These are phyloP conservation scores for Gossypium arboreum DNA, from an alignment of 345 rosid species.

Conservation along the genomic window DNA sequence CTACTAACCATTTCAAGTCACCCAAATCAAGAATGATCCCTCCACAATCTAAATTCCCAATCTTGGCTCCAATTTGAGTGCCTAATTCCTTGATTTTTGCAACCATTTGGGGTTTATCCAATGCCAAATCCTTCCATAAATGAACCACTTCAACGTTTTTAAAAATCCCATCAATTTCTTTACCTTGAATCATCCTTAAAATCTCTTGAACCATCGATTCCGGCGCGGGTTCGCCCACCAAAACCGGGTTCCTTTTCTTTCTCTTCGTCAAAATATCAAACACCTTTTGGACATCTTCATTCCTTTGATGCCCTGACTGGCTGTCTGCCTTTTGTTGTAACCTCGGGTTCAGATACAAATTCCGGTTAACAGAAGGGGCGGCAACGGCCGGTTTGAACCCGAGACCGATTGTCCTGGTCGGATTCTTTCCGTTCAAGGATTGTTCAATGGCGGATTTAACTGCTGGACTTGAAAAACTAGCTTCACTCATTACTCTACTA, in stretches of 20 bases:
- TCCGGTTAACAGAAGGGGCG: slow-evolving; percentile 32
- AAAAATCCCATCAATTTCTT: slow-evolving; percentile 60
- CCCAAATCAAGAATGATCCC: slow-evolving; percentile 83
- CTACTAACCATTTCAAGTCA: slow-evolving; percentile 89
- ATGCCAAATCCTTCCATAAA: slow-evolving; percentile 49
- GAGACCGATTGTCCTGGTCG: slow-evolving; percentile 37
- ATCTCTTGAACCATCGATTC: slow-evolving; percentile 61
- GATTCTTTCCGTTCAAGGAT: slow-evolving; percentile 31
- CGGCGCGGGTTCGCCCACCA: slow-evolving; percentile 85
- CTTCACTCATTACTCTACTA: slow-evolving; percentile 95
- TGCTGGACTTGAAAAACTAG: slow-evolving; percentile 94
- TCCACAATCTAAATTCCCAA: slow-evolving; percentile 38
- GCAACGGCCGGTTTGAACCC: slow-evolving; percentile 47
- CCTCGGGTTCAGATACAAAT: slow-evolving; percentile 70
- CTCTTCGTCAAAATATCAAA: slow-evolving; percentile 55
- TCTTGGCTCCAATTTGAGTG: slow-evolving; percentile 43
- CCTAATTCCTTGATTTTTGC: slow-evolving; percentile 55
- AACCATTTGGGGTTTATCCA: slow-evolving; percentile 42
- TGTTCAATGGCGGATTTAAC: slow-evolving; percentile 89
- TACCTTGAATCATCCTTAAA: slow-evolving; percentile 52
- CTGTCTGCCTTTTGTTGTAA: slow-evolving; percentile 44
- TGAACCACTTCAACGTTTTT: slow-evolving; percentile 54
- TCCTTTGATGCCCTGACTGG: slow-evolving; percentile 35
- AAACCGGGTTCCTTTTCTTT: slow-evolving; percentile 77
- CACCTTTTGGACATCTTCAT: slow-evolving; percentile 62